Evolutionary conservation across 1,284 basidiomycete species (phyloP).

Genomic region (Moesziomyces sp.): DNA sequence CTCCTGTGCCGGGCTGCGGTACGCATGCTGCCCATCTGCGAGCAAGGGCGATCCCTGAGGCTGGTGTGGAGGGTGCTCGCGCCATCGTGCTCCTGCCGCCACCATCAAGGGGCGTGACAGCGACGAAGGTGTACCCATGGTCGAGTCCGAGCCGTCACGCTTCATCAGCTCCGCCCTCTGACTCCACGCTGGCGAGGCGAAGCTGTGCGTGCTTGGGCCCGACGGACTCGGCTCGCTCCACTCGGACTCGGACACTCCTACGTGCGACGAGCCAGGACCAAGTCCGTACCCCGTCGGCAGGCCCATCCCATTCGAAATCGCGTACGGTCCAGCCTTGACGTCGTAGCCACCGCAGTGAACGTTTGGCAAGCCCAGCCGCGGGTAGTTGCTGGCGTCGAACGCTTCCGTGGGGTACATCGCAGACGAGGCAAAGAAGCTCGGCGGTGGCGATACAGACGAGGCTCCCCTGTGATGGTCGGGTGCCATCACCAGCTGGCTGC

Average conservation of each 20-base stretch:
- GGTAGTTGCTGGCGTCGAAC: constrained; percentile 6
- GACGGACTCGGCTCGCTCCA: constrained; percentile 44
- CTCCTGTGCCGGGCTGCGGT: constrained; percentile 16
- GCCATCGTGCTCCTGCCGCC: constrained; percentile 22
- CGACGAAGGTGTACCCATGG: constrained; percentile 7
- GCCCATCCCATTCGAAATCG: not conserved
- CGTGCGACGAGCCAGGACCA: constrained; percentile 7
- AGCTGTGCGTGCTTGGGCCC: constrained; percentile 18
- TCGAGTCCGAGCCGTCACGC: constrained; percentile 15
- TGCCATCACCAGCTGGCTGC: constrained; percentile 5
- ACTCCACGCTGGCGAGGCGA: constrained; percentile 38
- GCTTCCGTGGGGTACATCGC: not conserved
- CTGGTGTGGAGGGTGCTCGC: constrained; percentile 5
- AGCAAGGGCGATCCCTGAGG: constrained; percentile 12
- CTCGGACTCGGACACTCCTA: constrained; percentile 21
- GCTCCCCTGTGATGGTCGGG: constrained; percentile 15
- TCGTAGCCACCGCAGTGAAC: not conserved
- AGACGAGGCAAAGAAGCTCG: constrained; percentile 14
- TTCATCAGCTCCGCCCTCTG: constrained; percentile 31
- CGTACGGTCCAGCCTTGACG: not conserved
- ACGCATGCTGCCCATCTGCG: constrained; percentile 2
- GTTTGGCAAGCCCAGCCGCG: not conserved
- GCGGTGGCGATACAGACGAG: constrained; percentile 24
- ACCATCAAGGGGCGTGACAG: constrained; percentile 17
- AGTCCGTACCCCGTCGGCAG: constrained; percentile 10